Evolutionary conservation across 2,329 filamentous ascomycete genomes (phyloP).

Genomic region (Beauveria brongniartii): DNA sequence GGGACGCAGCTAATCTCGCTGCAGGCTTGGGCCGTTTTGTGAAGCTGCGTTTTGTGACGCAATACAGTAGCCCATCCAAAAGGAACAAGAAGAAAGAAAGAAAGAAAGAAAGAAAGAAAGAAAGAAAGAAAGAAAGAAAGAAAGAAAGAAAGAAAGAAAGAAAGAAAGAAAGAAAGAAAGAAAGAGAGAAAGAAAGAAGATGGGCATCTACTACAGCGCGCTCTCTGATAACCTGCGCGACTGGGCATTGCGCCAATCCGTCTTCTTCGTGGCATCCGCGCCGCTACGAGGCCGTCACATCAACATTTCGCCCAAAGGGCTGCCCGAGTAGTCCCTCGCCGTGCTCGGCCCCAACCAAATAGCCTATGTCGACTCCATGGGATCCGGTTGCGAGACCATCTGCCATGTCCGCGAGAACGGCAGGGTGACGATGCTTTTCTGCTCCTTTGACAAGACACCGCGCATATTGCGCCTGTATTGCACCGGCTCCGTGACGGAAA

Average conservation of each 20-base stretch:
- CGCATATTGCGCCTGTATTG: neutral
- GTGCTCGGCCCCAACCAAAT: neutral
- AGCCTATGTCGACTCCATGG: neutral
- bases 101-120: no score
- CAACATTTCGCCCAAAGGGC: neutral
- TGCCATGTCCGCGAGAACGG: neutral
- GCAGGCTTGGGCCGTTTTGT: no score
- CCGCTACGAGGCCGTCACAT: neutral
- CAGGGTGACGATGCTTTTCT: neutral
- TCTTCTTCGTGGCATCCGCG: neutral
- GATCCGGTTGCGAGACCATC: neutral
- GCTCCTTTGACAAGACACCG: neutral
- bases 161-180: no score
- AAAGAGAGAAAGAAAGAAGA: no score
- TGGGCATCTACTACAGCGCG: neutral
- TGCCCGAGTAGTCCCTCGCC: neutral
- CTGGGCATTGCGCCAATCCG: neutral
- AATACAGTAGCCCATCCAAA: no score
- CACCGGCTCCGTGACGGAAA: neutral
- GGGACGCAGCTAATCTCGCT: no score
- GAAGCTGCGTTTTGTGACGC: no score
- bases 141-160: no score
- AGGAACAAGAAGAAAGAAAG: no score
- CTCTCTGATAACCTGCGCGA: neutral
- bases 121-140: no score